These are phyloP conservation scores for Thinopyrum elongatum DNA, from an alignment of 176 grass and related monocot species.

Conservation along the genomic window DNA sequence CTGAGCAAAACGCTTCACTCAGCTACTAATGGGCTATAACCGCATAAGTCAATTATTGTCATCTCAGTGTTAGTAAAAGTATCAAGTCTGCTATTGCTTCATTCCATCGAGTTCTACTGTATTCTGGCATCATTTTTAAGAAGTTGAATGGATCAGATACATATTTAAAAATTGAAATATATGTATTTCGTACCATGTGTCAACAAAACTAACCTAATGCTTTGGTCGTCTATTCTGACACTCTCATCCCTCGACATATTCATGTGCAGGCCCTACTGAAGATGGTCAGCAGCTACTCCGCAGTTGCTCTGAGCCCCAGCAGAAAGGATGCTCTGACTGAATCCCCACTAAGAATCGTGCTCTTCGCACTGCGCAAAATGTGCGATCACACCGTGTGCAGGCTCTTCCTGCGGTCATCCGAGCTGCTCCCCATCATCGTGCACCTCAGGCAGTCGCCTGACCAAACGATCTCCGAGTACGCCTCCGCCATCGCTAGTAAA, in stretches of 20 bases:
- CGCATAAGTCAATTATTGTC: neutral
- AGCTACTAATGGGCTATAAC: neutral
- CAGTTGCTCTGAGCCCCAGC: slow-evolving; percentile 68
- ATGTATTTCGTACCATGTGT: neutral
- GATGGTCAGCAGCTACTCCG: slow-evolving; percentile 68
- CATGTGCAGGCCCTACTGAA: slow-evolving; percentile 70
- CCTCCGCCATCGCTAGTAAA: slow-evolving; percentile 54
- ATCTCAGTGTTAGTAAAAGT: neutral
- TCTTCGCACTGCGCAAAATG: slow-evolving; percentile 90
- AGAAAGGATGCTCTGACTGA: slow-evolving; percentile 65
- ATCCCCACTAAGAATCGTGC: slow-evolving; percentile 79
- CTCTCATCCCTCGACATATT: neutral
- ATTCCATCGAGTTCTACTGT: neutral
- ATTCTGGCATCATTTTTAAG: neutral
- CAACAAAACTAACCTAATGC: neutral
- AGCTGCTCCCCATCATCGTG: slow-evolving; percentile 58
- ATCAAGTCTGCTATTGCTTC: neutral
- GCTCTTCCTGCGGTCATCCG: slow-evolving; percentile 66
- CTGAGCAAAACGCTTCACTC: too few species aligned
- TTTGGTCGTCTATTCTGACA: neutral
- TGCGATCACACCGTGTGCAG: slow-evolving; percentile 78
- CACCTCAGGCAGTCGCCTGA: slow-evolving; percentile 79
- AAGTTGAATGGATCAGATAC: neutral
- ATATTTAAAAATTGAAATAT: neutral
- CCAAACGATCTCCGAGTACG: slow-evolving; percentile 60